Base-by-base conservation (phyloP, 164 flowering plant genomes). In the Berberis thunbergii region DNA sequence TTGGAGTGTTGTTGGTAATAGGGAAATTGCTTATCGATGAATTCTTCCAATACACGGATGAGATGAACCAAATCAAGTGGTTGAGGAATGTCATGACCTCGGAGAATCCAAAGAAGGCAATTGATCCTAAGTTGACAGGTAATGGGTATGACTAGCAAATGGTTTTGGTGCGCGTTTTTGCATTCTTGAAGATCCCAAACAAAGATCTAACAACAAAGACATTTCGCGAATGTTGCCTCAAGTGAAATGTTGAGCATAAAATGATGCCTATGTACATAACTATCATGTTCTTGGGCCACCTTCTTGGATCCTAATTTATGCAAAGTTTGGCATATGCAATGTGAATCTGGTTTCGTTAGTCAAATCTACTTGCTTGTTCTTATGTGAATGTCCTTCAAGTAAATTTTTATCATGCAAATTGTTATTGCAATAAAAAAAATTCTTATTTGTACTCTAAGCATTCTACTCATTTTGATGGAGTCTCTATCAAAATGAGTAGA, bases 131-230 rank as follows among this genome's bases (percentile, higher is more conserved):
- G 67, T 72, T 93, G 60, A 0, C 68, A 64, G 94, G 85, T 2
- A 83, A 78, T 57, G 96, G 94, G 52, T 76, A 38, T 39, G 94
- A 90, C 68, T 83, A 80, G 40, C 90, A 93, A 72, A 90, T 93
- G 88, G 81, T 90, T 1, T 74, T 90, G 72, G 91, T 82, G 94
- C 98, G 55, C 90, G 91, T 69, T 93, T 88, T 64, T 93, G 98
- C 75, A 88, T 95, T 45, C 41, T 82, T 52, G 95, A 88, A 13
- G 83, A 87, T 54, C 84, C 96, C 1, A 93, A 86, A 67, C 77
- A 82, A 72, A 84, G 98, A 85, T 97, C 98, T n/a, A 83, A 78
- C 70, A 88, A 94, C 50, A 90, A 84, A 75, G 92, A 90, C 26
- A 80, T 81, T n/a, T 68, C 89, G 63, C 45, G 69, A 62, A 93